phyloP scores from a whole-genome alignment of 306 rosid genomes.

The Vicia faba region DNA sequence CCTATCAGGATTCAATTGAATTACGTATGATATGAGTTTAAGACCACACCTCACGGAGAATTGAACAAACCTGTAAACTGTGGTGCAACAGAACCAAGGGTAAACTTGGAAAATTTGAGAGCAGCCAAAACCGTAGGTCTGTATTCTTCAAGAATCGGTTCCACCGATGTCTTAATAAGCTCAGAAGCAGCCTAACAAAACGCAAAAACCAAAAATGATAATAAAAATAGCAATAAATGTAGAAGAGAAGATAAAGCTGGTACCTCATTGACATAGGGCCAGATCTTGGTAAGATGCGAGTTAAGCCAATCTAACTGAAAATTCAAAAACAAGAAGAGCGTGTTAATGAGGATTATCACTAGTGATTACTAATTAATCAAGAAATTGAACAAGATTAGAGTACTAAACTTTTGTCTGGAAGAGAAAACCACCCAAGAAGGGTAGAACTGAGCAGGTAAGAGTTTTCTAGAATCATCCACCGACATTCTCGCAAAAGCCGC shows the following conservation, averaged over 20 bases:
- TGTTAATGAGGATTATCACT: conserved; percentile 11
- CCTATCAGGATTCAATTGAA: conserved; percentile 13
- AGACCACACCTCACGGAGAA: too few species aligned
- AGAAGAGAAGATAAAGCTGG: neutral
- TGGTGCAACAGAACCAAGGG: conserved; percentile 96
- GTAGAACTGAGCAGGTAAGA: conserved; percentile 71
- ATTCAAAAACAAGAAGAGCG: conserved; percentile 7
- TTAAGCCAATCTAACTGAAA: conserved; percentile 85
- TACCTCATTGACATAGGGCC: conserved; percentile 94
- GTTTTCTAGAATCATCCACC: conserved; percentile 82
- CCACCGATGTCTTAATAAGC: conserved; percentile 76
- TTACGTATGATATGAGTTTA: neutral
- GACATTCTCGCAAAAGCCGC: conserved; percentile 87
- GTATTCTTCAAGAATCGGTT: conserved; percentile 84
- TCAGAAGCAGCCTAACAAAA: conserved; percentile 87
- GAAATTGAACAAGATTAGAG: neutral
- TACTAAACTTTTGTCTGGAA: conserved; percentile 69
- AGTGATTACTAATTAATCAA: neutral
- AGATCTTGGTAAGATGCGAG: conserved; percentile 78
- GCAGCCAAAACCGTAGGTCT: conserved; percentile 69
- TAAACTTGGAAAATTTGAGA: conserved; percentile 84
- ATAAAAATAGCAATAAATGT: neutral
- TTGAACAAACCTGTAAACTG: conserved; percentile 77
- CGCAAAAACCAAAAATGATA: neutral
- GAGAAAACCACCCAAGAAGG: conserved; percentile 98